Conservation (phyloP, 768 basidiomycete genomes). For the Kwoniella dejecticola region DNA sequence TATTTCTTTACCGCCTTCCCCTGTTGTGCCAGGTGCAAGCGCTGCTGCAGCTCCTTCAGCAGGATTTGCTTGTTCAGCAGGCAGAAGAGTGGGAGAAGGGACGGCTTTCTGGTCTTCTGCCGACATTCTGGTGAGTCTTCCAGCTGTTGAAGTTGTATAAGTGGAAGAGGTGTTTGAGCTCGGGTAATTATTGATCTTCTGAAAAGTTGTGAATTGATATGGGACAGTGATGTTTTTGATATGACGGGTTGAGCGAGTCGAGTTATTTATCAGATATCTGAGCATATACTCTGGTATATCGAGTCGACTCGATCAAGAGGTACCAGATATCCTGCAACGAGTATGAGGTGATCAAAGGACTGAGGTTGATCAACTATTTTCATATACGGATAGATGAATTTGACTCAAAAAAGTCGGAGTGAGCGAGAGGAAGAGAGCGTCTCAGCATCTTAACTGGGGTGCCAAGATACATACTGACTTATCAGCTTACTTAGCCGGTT, state of each 20-base stretch:
- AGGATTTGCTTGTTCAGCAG: constrained; percentile 28
- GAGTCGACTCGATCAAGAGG: constrained; percentile 10
- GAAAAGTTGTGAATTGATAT: not conserved
- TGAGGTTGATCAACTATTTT: not conserved
- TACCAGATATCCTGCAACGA: no score
- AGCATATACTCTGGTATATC: constrained; percentile 21
- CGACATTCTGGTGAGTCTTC: constrained; percentile 20
- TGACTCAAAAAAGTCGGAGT: constrained; percentile 11
- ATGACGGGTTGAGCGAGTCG: constrained; percentile 14
- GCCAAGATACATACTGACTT: not conserved
- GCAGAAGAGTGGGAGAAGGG: constrained; percentile 19
- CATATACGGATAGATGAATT: not conserved
- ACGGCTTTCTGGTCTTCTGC: constrained; percentile 20
- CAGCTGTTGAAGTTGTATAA: not conserved
- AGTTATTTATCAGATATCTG: constrained; percentile 8
- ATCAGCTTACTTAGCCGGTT: not conserved
- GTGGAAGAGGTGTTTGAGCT: not conserved
- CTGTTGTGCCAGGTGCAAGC: constrained; percentile 12
- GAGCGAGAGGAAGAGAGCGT: not conserved
- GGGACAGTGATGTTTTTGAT: not conserved
- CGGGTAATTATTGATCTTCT: not conserved
- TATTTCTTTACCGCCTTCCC: constrained; percentile 19
- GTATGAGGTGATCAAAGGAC: not conserved
- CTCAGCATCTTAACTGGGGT: not conserved
- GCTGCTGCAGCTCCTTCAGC: constrained; percentile 10